phyloP scores from a whole-genome alignment of 345 rosid species.

The Citrus cavaleriei region DNA sequence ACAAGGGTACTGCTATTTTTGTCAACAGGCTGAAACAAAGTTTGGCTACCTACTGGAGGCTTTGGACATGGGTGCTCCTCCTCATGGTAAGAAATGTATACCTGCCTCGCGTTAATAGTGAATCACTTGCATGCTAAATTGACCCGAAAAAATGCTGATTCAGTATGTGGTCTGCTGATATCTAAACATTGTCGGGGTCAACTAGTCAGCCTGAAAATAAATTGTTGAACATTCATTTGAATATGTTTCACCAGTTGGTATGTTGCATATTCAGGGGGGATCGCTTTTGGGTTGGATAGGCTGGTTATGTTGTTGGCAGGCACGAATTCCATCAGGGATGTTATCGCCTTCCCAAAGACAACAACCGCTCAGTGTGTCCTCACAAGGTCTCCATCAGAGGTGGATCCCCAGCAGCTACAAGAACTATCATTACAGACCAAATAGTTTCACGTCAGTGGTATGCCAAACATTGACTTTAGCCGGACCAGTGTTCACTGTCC shows the following conservation, averaged over 20 bases:
- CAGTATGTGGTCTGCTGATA: neutral
- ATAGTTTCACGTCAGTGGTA: constrained; percentile 6
- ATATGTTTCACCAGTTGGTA: neutral
- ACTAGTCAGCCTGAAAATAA: neutral
- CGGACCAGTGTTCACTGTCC: neutral
- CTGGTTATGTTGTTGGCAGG: constrained; percentile 83
- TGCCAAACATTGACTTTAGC: neutral
- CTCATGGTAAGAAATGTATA: constrained; percentile 60
- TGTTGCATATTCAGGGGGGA: constrained; percentile 59
- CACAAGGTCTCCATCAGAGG: constrained; percentile 85
- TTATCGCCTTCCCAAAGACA: constrained; percentile 95
- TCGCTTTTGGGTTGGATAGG: constrained; percentile 90
- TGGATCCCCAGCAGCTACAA: constrained; percentile 79
- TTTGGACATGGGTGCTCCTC: constrained; percentile 99
- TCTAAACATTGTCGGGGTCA: neutral
- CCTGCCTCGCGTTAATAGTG: neutral
- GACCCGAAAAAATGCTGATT: neutral
- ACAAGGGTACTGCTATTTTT: neutral
- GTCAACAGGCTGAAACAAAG: constrained; percentile 78
- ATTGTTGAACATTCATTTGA: neutral
- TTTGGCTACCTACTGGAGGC: constrained; percentile 97
- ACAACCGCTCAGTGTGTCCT: constrained; percentile 94
- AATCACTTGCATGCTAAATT: neutral
- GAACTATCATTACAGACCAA: constrained; percentile 52
- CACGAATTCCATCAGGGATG: constrained; percentile 83